Base-by-base conservation (phyloP, 2,329 filamentous ascomycete genomes). In the Monosporascus sp. region DNA sequence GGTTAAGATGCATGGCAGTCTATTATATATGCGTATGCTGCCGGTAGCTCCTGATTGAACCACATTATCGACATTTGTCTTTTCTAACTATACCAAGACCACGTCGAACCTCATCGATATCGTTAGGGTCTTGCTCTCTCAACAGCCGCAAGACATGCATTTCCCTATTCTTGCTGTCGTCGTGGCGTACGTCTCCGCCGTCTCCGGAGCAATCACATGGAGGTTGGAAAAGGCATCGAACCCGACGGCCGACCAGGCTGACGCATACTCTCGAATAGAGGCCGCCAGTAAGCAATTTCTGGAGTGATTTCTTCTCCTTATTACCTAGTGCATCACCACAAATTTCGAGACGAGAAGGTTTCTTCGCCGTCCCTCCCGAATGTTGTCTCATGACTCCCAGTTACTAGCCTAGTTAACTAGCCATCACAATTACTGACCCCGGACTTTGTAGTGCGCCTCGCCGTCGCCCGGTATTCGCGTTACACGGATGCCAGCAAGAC, bases 251-350 rank as follows among this genome's bases (percentile, higher is more conserved):
- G 75, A 78, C 62, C 66, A 78, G 40, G 35, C 55, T 9, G 74
- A 77, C 35, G 75, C 75, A 37, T 78, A 78, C 60, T 41, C 56
- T 2, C 65, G 65, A n/a, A 78, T 78, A 60, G 70, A 74, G 38
- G 52, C 60, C 1, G 74, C 72, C 45, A 76, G 78, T 72, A 56
- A 50, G 11, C 11, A 11, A 5, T 35, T 14, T 35, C 31, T 5
- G 11, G 31, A 14, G 31, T 11, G 3, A 14, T 11, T 11, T 11
- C 31, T 11, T 14, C 31, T 9, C 31, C 31, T 11, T 35, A 14
- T 14, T 14, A 31, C 4, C 11, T 14, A 14, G 31, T 35, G 2
- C 11, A 35, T 14, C 9, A 35, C 31, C 9, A 35, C 11, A 14
- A 35, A 14, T 35, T 9, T 31, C 27, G 9, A 27, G 27, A 31